Percentiles rank a stretch among this genome's conserved stretches.
Evolutionary conservation across 192 early-diverging fungal genomes (phyloP).

Genomic region (Glomus cerebriforme): DNA sequence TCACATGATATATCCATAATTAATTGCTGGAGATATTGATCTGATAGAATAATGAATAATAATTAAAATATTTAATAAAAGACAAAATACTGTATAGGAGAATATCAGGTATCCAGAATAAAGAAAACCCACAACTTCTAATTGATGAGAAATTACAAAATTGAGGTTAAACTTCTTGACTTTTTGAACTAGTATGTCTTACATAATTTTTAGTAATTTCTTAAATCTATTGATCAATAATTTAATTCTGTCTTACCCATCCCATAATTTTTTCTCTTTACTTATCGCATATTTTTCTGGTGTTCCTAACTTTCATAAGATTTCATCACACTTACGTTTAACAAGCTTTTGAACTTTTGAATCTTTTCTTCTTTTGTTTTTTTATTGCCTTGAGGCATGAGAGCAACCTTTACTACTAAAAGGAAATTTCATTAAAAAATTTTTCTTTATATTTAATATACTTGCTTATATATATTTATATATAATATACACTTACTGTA

Average conservation of each 20-base stretch:
- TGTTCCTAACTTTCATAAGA: conserved; percentile 28
- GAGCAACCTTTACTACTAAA: conserved; percentile 32
- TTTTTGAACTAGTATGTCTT: conserved; percentile 28
- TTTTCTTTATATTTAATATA: not conserved
- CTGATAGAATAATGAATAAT: too few species aligned
- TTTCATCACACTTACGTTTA: conserved; percentile 27
- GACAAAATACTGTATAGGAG: too few species aligned
- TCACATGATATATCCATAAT: too few species aligned
- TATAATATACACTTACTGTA: conserved; percentile 6
- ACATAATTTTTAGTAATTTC: conserved; percentile 20
- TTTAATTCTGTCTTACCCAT: conserved; percentile 22
- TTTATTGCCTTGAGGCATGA: conserved; percentile 17
- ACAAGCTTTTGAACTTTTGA: conserved; percentile 21
- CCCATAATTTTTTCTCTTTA: conserved; percentile 23
- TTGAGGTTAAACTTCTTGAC: conserved; percentile 5
- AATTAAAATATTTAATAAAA: too few species aligned
- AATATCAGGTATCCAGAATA: too few species aligned
- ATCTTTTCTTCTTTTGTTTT: conserved; percentile 19
- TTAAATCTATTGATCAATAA: conserved; percentile 6
- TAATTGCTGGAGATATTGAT: too few species aligned
- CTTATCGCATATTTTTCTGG: conserved; percentile 26
- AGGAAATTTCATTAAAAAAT: not conserved
- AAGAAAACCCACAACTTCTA: conserved; percentile 28
- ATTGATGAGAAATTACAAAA: conserved; percentile 18
- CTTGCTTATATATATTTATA: conserved; percentile 12